Percentiles rank a stretch among this genome's conserved stretches.
Conservation (phyloP, 1,284 basidiomycete genomes). For the Boletus sp. region DNA sequence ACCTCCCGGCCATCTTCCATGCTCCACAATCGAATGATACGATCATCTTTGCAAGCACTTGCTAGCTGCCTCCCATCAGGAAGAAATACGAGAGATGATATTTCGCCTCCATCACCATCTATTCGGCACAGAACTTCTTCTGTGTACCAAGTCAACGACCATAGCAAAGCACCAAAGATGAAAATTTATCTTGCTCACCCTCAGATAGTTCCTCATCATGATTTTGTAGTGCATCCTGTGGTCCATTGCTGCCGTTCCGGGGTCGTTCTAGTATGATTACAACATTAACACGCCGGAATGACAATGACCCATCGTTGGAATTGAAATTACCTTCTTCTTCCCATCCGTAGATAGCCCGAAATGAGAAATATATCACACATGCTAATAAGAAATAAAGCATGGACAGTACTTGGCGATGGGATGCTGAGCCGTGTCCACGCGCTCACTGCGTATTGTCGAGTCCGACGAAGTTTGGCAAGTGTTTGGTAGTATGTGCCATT, state of each 20-base stretch:
- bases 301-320: not conserved
- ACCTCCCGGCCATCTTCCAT: not conserved
- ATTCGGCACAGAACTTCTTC: not conserved
- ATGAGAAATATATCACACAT: not conserved
- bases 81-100: not conserved
- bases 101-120: not conserved
- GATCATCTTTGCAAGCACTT: not conserved
- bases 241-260: not conserved
- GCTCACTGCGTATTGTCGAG: too few relatives aligned
- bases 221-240: not conserved
- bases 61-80: not conserved
- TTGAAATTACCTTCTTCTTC: not conserved
- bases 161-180: not conserved
- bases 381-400: not conserved
- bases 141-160: not conserved
- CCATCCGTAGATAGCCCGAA: not conserved
- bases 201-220: not conserved
- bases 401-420: not conserved
- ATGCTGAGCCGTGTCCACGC: not conserved
- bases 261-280: not conserved
- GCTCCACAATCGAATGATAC: not conserved
- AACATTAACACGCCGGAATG: not conserved
- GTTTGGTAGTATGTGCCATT: too few relatives aligned
- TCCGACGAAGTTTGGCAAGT: too few relatives aligned
- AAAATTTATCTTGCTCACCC: not conserved